Base-by-base conservation (phyloP, 2,329 filamentous ascomycete genomes). In the Ramularia endophylla region DNA sequence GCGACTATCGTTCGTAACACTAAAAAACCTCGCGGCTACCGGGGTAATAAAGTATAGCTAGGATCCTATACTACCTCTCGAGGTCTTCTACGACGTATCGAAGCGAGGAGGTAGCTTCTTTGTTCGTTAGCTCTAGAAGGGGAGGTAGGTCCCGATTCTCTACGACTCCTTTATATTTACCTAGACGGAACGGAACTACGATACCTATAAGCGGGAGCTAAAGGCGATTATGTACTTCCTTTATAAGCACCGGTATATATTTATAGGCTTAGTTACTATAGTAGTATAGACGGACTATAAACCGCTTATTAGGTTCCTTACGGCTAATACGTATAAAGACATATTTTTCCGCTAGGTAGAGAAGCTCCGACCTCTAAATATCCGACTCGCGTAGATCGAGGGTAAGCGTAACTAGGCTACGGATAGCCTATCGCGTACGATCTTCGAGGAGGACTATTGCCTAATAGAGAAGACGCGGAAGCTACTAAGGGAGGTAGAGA, bases 151-250 rank as follows among this genome's bases (percentile, higher is more conserved):
- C 9, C 38, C 25, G 5, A 20, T 41, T 12, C 38, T 41, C 22
- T 41, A 41, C 22, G 16, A 41, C 16, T 36, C n/a, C 2, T 41
- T 36, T 19, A n/a, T 27, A n/a, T 41, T 41, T 15, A 27, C n/a
- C 4, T n/a, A n/a, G n/a, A n/a, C n/a, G n/a, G n/a, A n/a, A n/a
- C n/a, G n/a, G n/a, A n/a, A n/a, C n/a, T n/a, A n/a, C n/a, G n/a
- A n/a, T n/a, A n/a, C 38, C 8, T 41, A 41, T 36, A 41, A 41
- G 17, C 19, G 31, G 4, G 38, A 41, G 31, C 38, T 41, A 15
- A 41, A 35, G 17, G 38, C 30, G 9, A 28, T 41, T 19, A 22
- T n/a, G n/a, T n/a, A n/a, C n/a, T n/a, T 41, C 19, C 15, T n/a
- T 3, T 12, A 28, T 8, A n/a, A n/a, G n/a, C n/a, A n/a, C n/a